Evolutionary conservation across 2,329 filamentous ascomycete genomes (phyloP).

Genomic region (Aaosphaeria pasadenensis): DNA sequence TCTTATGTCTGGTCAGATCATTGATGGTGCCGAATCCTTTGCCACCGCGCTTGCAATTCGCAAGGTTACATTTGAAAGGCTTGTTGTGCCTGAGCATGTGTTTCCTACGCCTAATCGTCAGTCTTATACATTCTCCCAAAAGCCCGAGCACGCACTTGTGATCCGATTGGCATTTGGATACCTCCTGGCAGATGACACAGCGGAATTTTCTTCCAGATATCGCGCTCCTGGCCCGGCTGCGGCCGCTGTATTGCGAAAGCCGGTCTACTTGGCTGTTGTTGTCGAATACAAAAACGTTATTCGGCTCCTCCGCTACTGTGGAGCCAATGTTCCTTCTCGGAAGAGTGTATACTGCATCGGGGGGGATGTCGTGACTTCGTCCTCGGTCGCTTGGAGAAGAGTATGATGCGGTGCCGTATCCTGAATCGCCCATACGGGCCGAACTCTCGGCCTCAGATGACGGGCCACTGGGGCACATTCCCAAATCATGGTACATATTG

Average conservation of each 20-base stretch:
- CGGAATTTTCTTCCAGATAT: constrained; percentile 7
- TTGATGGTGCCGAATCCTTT: constrained; percentile 77
- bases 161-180: constrained; percentile 35
- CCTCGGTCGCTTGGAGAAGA: not conserved
- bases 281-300: too few relatives aligned
- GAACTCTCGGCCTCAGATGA: too few relatives aligned
- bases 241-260: constrained; percentile 21
- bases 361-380: too few relatives aligned
- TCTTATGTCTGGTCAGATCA: constrained; percentile 76
- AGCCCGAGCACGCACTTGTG: constrained; percentile 27
- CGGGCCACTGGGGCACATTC: too few relatives aligned
- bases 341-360: not conserved
- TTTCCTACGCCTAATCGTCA: constrained; percentile 53
- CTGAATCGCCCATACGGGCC: too few relatives aligned
- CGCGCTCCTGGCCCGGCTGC: constrained; percentile 11
- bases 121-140: not conserved
- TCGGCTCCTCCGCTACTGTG: too few relatives aligned
- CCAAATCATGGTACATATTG: too few relatives aligned
- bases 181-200: constrained; percentile 20
- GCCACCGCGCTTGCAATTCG: constrained; percentile 52
- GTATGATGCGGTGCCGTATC: too few relatives aligned
- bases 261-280: constrained; percentile 9
- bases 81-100: constrained; percentile 69
- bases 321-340: constrained; percentile 3
- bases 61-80: constrained; percentile 59